These are phyloP conservation scores for Mucor plumbeus DNA, from an alignment of 371 early-diverging fungal species.

Conservation along the genomic window DNA sequence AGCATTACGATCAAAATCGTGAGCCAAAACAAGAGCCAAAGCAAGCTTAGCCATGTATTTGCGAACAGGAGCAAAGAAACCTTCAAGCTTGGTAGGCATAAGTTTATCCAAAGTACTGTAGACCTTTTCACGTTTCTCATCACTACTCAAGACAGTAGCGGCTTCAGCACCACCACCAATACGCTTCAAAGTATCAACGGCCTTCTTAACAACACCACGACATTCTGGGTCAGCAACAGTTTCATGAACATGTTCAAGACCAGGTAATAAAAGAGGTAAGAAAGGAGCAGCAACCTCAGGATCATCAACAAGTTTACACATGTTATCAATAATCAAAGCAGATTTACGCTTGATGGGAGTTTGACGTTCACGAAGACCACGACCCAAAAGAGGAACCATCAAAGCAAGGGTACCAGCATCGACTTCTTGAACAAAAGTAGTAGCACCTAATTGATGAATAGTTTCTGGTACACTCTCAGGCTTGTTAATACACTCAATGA, in stretches of 20 bases:
- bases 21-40: slow-evolving; percentile 40
- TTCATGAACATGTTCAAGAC: slow-evolving; percentile 76
- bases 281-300: slow-evolving; percentile 82
- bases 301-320: slow-evolving; percentile 83
- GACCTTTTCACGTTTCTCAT: slow-evolving; percentile 54
- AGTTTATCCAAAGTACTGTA: slow-evolving; percentile 39
- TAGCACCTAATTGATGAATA: slow-evolving; percentile 69
- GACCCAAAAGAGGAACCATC: slow-evolving; percentile 77
- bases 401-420: slow-evolving; percentile 81
- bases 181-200: slow-evolving; percentile 45
- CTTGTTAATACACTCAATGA: slow-evolving; percentile 66
- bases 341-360: slow-evolving; percentile 78
- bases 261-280: slow-evolving; percentile 79
- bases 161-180: slow-evolving; percentile 31
- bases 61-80: slow-evolving; percentile 43
- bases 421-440: slow-evolving; percentile 80
- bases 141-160: slow-evolving; percentile 40
- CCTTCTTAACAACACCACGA: slow-evolving; percentile 65
- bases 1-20: slow-evolving; percentile 41
- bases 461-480: slow-evolving; percentile 70
- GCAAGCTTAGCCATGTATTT: slow-evolving; percentile 44
- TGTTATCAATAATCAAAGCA: slow-evolving; percentile 85
- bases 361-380: slow-evolving; percentile 73
- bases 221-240: slow-evolving; percentile 81
- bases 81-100: slow-evolving; percentile 48